A percentile compares a stretch with the other conserved stretches of the same genome.
These are phyloP conservation scores for Penicillium vulpinum DNA, from an alignment of 2,329 filamentous ascomycete species.

Conservation along the genomic window DNA sequence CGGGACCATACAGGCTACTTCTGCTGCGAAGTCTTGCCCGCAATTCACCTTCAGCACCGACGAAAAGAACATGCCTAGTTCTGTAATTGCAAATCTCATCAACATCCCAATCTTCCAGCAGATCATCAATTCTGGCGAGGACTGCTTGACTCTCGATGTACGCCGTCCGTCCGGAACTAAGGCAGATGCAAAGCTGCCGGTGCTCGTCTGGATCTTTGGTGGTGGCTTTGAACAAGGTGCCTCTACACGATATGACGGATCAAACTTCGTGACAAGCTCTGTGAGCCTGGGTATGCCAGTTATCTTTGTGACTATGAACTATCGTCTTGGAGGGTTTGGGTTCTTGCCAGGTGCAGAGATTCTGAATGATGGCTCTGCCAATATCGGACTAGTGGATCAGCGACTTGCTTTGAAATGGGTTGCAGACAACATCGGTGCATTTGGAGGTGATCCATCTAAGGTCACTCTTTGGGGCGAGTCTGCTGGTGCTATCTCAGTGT, in stretches of 20 bases:
- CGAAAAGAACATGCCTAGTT: conserved; percentile 40
- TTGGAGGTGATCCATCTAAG: conserved; percentile 76
- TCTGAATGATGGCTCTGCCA: conserved; percentile 65
- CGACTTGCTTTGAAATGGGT: conserved; percentile 73
- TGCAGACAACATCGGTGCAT: conserved; percentile 72
- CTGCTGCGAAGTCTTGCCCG: conserved; percentile 63
- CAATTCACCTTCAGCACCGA: conserved; percentile 65
- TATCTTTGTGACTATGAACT: conserved; percentile 75
- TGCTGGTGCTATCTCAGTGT: conserved; percentile 70
- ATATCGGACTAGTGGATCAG: conserved; percentile 72
- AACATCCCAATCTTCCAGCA: conserved; percentile 60
- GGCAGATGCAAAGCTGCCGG: conserved; percentile 59
- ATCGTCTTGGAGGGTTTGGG: conserved; percentile 72
- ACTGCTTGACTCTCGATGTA: conserved; percentile 64
- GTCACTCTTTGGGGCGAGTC: conserved; percentile 79
- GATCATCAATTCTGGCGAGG: conserved; percentile 58
- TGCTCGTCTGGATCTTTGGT: conserved; percentile 71
- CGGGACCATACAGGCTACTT: conserved; percentile 63
- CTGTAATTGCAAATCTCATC: conserved; percentile 53
- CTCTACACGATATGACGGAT: conserved; percentile 39
- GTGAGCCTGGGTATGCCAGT: conserved; percentile 61
- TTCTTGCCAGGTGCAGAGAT: conserved; percentile 71
- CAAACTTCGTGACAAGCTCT: conserved; percentile 37
- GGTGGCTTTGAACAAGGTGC: conserved; percentile 57
- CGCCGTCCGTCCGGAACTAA: conserved; percentile 60